A percentile compares a stretch with the other conserved stretches of the same genome.
Evolutionary conservation across 2,329 filamentous ascomycete species (phyloP).

Genomic region (Apiospora pterosperma): DNA sequence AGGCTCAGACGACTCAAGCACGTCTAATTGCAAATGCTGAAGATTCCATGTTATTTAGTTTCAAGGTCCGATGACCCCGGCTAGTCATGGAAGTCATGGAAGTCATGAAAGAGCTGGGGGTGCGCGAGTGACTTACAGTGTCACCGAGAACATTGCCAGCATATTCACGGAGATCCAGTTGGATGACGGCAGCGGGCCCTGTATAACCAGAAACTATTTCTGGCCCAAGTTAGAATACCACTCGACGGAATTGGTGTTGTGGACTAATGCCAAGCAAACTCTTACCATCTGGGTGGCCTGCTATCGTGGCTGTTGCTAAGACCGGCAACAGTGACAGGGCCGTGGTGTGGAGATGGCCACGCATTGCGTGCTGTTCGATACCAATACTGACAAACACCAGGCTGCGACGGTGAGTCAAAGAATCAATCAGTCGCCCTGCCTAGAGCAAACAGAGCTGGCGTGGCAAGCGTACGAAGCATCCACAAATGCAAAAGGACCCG

Average conservation of each 20-base stretch:
- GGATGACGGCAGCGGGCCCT: slow-evolving; percentile 19
- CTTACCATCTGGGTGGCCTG: not conserved
- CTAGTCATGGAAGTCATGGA: slow-evolving; percentile 3
- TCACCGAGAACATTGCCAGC: slow-evolving; percentile 14
- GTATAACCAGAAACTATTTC: slow-evolving; percentile 10
- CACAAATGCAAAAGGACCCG: not conserved
- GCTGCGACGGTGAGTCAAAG: not conserved
- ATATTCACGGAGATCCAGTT: slow-evolving; percentile 17
- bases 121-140: slow-evolving; percentile 18
- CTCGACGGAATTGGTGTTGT: slow-evolving; percentile 9
- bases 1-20: slow-evolving; percentile 40
- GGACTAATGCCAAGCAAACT: not conserved
- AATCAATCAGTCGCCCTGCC: not conserved
- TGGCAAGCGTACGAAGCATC: not conserved
- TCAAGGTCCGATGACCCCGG: not conserved
- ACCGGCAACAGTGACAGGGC: not conserved
- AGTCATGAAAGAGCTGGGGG: not conserved
- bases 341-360: not conserved
- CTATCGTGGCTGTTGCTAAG: not conserved
- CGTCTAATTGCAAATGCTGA: slow-evolving; percentile 36
- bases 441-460: not conserved
- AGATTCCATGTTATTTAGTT: slow-evolving; percentile 8
- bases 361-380: not conserved
- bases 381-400: not conserved
- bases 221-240: slow-evolving; percentile 10